phyloP scores from a whole-genome alignment of 305 asterid species.

The Fraxinus angustifolia region DNA sequence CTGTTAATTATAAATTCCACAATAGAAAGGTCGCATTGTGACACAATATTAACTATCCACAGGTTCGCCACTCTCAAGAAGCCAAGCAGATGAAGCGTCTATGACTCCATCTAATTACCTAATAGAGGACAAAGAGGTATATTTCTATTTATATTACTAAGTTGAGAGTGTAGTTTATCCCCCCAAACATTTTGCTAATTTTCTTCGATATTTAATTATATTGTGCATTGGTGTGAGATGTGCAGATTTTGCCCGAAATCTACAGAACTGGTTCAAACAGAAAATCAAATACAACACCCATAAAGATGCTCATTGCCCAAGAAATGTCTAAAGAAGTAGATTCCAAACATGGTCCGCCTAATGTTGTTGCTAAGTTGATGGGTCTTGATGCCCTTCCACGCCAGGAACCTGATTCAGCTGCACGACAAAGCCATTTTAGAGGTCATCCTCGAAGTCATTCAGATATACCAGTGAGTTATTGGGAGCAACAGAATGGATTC shows the following conservation, averaged over 20 bases:
- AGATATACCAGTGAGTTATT: slow-evolving; percentile 51
- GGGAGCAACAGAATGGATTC: slow-evolving; percentile 59
- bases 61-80: slow-evolving; percentile 73
- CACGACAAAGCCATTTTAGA: slow-evolving; percentile 42
- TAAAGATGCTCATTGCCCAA: slow-evolving; percentile 86
- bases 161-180: slow-evolving; percentile 12
- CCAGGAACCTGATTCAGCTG: slow-evolving; percentile 48
- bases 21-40: slow-evolving; percentile 15
- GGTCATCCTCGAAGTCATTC: slow-evolving; percentile 57
- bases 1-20: slow-evolving; percentile 2
- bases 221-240: slow-evolving; percentile 30
- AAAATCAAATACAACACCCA: slow-evolving; percentile 64
- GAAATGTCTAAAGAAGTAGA: slow-evolving; percentile 89
- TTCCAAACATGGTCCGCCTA: slow-evolving; percentile 52
- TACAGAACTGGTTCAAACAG: slow-evolving; percentile 40
- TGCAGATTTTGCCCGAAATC: slow-evolving; percentile 61
- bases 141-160: not conserved
- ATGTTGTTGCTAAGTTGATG: slow-evolving; percentile 88
- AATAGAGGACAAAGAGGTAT: slow-evolving; percentile 66
- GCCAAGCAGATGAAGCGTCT: slow-evolving; percentile 64
- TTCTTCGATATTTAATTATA: slow-evolving; percentile 11
- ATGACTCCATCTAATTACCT: slow-evolving; percentile 48
- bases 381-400: slow-evolving; percentile 88
- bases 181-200: not conserved
- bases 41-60: slow-evolving; percentile 19